phyloP scores from a whole-genome alignment of 2,329 filamentous ascomycete genomes.

The Exutisphaerella laricina region DNA sequence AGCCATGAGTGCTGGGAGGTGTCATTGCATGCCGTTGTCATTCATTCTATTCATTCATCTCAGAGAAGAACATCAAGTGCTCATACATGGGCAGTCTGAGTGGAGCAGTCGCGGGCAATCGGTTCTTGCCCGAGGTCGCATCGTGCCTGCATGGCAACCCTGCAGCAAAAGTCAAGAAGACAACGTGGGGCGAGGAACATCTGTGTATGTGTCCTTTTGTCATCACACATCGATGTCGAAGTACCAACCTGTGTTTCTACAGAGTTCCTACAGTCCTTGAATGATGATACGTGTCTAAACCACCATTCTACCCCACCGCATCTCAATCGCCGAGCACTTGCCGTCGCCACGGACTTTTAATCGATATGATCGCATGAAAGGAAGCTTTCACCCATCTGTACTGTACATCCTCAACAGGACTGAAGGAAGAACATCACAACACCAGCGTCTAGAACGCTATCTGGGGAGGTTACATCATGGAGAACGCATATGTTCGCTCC shows the following conservation, averaged over 20 bases:
- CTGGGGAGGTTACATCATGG: conserved; percentile 33
- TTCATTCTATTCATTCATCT: too few relatives aligned
- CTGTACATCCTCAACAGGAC: too few relatives aligned
- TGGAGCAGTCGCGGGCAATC: too few relatives aligned
- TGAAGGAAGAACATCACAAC: too few relatives aligned
- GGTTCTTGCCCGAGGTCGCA: too few relatives aligned
- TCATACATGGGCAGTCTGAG: too few relatives aligned
- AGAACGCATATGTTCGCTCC: conserved; percentile 34
- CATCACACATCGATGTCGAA: background rate
- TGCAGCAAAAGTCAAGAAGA: background rate
- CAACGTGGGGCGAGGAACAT: background rate
- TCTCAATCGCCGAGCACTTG: background rate
- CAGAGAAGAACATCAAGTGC: too few relatives aligned
- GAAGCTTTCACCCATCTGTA: background rate
- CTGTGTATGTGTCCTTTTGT: background rate
- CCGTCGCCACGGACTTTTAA: too few relatives aligned
- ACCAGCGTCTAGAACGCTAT: too few relatives aligned
- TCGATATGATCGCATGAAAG: background rate
- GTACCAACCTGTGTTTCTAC: background rate
- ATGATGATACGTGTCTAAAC: background rate
- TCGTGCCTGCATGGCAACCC: background rate
- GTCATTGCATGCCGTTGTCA: too few relatives aligned
- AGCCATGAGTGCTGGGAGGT: too few relatives aligned
- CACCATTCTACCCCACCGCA: background rate
- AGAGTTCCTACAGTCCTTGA: background rate